phyloP scores from a whole-genome alignment of 2,329 filamentous ascomycete genomes.

The Achaetomium macrosporum region DNA sequence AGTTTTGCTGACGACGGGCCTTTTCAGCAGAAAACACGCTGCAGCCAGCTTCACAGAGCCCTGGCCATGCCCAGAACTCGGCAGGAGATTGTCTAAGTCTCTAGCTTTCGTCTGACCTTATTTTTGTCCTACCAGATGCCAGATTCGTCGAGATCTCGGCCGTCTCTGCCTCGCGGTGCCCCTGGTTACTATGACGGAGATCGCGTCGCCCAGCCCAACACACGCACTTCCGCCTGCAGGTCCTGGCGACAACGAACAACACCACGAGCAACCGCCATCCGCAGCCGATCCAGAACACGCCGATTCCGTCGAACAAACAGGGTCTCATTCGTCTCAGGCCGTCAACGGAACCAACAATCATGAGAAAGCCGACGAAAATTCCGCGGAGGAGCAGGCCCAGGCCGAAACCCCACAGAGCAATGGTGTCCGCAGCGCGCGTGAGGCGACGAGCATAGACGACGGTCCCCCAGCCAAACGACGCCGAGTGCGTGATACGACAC shows the following conservation, averaged over 20 bases:
- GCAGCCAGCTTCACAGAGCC: conserved; percentile 40
- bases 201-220: conserved; percentile 50
- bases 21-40: conserved; percentile 40
- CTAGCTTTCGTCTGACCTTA: conserved; percentile 48
- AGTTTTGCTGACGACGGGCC: conserved; percentile 46
- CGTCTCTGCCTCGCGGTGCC: conserved; percentile 38
- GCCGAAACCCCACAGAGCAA: conserved; percentile 7
- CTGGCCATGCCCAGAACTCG: conserved; percentile 52
- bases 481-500: conserved; percentile 45
- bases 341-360: conserved; percentile 6
- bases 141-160: conserved; percentile 50
- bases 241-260: conserved; percentile 22
- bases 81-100: conserved; percentile 39
- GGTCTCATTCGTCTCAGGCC: not conserved
- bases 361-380: not conserved
- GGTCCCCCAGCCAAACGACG: conserved; percentile 60
- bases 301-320: conserved; percentile 13
- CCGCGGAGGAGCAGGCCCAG: not conserved
- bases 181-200: conserved; percentile 52
- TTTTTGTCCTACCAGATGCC: conserved; percentile 54
- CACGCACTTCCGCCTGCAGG: conserved; percentile 31
- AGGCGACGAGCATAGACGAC: conserved; percentile 29
- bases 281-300: conserved; percentile 8
- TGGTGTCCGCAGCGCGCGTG: conserved; percentile 11
- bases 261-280: conserved; percentile 19